Evolutionary conservation across 2,329 filamentous ascomycete genomes (phyloP).

Genomic region (Fusarium sp.): DNA sequence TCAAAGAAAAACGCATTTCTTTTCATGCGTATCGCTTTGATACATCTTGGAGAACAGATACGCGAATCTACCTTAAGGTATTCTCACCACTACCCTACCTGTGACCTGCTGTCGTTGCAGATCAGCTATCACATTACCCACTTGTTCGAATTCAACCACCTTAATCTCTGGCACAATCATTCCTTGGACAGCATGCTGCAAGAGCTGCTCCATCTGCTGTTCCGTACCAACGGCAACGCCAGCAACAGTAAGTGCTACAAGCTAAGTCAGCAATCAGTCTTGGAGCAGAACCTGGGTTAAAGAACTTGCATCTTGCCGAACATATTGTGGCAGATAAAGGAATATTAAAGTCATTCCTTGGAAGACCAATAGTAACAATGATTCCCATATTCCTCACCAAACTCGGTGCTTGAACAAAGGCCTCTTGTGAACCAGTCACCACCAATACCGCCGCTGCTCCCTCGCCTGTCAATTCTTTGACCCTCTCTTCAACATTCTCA

Average conservation of each 20-base stretch:
- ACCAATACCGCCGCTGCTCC: constrained; percentile 49
- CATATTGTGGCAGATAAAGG: constrained; percentile 45
- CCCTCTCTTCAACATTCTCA: constrained; percentile 38
- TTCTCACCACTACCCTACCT: constrained; percentile 35
- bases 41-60: too few species aligned
- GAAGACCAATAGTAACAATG: constrained; percentile 47
- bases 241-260: constrained; percentile 24
- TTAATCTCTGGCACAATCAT: constrained; percentile 20
- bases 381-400: constrained; percentile 47
- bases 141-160: constrained; percentile 25
- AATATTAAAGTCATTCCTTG: constrained; percentile 47
- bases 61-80: constrained; percentile 3
- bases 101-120: constrained; percentile 28
- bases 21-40: too few species aligned
- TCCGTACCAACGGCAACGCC: constrained; percentile 42
- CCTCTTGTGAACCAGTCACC: constrained; percentile 46
- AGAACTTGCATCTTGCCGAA: constrained; percentile 35
- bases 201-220: constrained; percentile 32
- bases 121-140: constrained; percentile 7
- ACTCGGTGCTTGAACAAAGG: constrained; percentile 43
- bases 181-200: constrained; percentile 7
- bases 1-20: too few species aligned
- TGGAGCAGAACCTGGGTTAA: rapidly evolving
- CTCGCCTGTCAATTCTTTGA: constrained; percentile 47
- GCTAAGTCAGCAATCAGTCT: neutral